Evolutionary conservation across 208 protist species (phyloP).

Genomic region (Leishmania martiniquensis): DNA sequence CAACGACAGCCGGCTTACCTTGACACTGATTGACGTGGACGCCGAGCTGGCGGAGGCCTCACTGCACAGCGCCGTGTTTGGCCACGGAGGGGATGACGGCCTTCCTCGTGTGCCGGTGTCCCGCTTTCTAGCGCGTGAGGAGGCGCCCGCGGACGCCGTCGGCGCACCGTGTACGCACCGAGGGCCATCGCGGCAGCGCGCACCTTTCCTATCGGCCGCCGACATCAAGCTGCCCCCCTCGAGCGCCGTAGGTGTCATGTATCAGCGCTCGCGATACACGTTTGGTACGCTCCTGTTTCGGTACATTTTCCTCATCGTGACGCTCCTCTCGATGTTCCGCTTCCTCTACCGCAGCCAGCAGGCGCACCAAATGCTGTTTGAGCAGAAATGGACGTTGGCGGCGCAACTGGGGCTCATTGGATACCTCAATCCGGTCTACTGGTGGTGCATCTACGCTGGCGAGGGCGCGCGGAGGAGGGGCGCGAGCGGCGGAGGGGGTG

Average conservation of each 20-base stretch:
- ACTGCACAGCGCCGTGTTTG: background rate
- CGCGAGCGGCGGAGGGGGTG: background rate
- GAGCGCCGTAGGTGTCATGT: slow-evolving; percentile 64
- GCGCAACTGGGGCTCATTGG: slow-evolving; percentile 53
- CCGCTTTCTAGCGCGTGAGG: background rate
- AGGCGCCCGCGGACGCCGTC: background rate
- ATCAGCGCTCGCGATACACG: slow-evolving; percentile 70
- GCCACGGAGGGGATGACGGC: background rate
- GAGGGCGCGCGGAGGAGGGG: background rate
- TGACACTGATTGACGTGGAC: slow-evolving; percentile 65
- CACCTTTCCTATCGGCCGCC: background rate
- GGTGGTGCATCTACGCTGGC: slow-evolving; percentile 42
- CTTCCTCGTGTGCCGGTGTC: background rate
- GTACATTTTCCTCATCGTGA: slow-evolving; percentile 60
- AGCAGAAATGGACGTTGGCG: slow-evolving; percentile 66
- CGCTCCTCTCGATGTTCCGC: slow-evolving; percentile 43
- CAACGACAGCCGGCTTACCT: slow-evolving; percentile 43
- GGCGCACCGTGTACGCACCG: background rate
- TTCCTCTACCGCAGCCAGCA: slow-evolving; percentile 51
- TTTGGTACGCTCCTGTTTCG: slow-evolving; percentile 63
- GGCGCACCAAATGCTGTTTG: slow-evolving; percentile 37
- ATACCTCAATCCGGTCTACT: slow-evolving; percentile 78
- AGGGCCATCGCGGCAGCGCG: background rate
- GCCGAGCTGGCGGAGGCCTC: slow-evolving; percentile 55
- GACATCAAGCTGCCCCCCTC: background rate